Base-by-base conservation (phyloP, 768 basidiomycete genomes). In the Daedaleopsis nitida region DNA sequence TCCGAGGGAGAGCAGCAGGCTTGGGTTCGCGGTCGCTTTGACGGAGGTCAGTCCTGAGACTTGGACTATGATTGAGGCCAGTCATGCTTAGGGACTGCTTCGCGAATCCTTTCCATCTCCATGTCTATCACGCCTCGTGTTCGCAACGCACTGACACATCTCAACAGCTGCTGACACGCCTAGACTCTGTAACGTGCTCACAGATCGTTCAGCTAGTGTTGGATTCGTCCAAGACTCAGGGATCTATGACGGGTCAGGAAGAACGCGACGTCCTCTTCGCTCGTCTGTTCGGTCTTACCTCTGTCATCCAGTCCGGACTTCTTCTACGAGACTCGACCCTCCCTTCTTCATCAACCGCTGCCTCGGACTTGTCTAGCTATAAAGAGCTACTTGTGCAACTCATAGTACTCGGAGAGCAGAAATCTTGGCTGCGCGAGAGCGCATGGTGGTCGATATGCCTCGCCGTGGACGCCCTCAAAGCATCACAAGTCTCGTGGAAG, bases 1-100 rank as follows among this genome's bases (percentile, higher is more conserved):
- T 73, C 91, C 94, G 1, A 81, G 95, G 68, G 96, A 99, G 72
- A 93, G 92, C 73, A 96, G 94, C 74, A 78, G 96, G 65, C 78
- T 98, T 39, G 96, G 96, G 17, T 99, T 98, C 72, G 94, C 95
- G 10, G 96, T 99, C 47, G 94, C 95, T 35, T 78, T 99, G 66
- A 94, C 96, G 0, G 96, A 97, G 81, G 96, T 96, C 69, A 52
- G 55, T 66, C 45, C 7, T 50, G 21, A 27, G 7, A 58, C 35
- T 43, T 38, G 27, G 44, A n/a, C 55, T 27, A 49, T 38, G 53
- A 44, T 53, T 57, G 24, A 32, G 27, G n/a, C n/a, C n/a, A n/a
- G n/a, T n/a, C n/a, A n/a, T n/a, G n/a, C n/a, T n/a, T n/a, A n/a
- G n/a, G n/a, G n/a, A n/a, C n/a, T n/a, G n/a, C n/a, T n/a, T n/a